A percentile compares a stretch with the other conserved stretches of the same genome.
Conservation (phyloP, 208 protist genomes). For the Angomonas deanei region DNA sequence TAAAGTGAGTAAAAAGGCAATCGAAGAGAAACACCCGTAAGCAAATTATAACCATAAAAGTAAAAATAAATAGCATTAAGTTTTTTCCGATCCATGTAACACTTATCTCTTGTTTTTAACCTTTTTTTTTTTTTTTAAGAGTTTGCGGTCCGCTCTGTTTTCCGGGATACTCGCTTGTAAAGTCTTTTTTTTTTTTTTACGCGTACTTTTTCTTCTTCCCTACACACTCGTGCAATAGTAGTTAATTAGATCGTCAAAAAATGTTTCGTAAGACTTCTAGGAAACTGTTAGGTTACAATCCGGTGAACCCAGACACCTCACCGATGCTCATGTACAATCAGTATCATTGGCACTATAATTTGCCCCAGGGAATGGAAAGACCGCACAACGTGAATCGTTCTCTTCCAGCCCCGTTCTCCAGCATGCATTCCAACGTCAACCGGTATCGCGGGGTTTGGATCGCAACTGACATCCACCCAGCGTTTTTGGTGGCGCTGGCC, state of each 20-base stretch:
- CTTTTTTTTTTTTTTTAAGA: too few relatives aligned
- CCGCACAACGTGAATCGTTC: constrained; percentile 77
- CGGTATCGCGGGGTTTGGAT: constrained; percentile 86
- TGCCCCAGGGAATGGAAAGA: constrained; percentile 82
- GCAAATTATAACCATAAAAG: too few relatives aligned
- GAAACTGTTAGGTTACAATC: constrained; percentile 59
- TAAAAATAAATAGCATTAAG: too few relatives aligned
- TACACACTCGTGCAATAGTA: not conserved
- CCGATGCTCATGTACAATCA: constrained; percentile 86
- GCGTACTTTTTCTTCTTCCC: constrained; percentile 2
- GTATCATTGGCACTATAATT: constrained; percentile 89
- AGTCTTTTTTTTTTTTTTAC: too few relatives aligned
- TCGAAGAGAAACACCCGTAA: too few relatives aligned
- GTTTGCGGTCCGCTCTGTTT: too few relatives aligned
- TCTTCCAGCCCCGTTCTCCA: constrained; percentile 57
- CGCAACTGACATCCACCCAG: constrained; percentile 70
- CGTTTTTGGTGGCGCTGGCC: constrained; percentile 68
- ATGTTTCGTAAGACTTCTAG: constrained; percentile 56
- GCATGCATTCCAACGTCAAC: constrained; percentile 63
- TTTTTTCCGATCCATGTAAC: too few relatives aligned
- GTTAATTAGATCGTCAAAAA: not conserved
- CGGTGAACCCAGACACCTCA: constrained; percentile 84
- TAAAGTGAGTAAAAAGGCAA: too few relatives aligned
- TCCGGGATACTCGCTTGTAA: too few relatives aligned
- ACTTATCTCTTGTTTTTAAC: too few relatives aligned